These are phyloP conservation scores for Colletotrichum eleusines DNA, from an alignment of 2,329 filamentous ascomycete genomes.

Conservation along the genomic window DNA sequence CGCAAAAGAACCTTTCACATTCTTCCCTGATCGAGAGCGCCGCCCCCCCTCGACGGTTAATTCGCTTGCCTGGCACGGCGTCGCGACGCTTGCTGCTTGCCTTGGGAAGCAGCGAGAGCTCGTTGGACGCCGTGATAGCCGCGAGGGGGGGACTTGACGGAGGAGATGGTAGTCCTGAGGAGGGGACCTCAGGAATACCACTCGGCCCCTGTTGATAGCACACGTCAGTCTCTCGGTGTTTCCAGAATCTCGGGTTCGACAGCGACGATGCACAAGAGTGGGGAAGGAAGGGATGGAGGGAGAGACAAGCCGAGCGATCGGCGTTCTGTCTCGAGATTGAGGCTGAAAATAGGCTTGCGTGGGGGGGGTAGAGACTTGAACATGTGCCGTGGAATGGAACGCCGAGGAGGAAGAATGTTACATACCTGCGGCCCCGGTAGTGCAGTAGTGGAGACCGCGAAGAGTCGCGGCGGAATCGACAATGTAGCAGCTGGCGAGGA, in stretches of 20 bases:
- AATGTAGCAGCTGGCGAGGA: slow-evolving; percentile 92
- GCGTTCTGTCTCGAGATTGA: slow-evolving; percentile 42
- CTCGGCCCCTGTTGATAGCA: slow-evolving; percentile 73
- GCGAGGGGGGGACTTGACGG: slow-evolving; percentile 91
- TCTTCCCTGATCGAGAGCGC: slow-evolving; percentile 97
- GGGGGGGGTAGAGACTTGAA: slow-evolving; percentile 1
- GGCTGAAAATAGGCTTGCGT: slow-evolving; percentile 17
- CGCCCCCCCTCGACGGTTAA: slow-evolving; percentile 85
- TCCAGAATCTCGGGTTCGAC: slow-evolving; percentile 8
- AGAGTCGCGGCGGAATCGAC: slow-evolving; percentile 80
- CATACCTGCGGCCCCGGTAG: slow-evolving; percentile 86
- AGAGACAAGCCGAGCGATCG: slow-evolving; percentile 26
- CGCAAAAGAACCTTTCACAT: slow-evolving; percentile 99
- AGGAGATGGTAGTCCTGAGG: slow-evolving; percentile 86
- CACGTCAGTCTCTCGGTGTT: slow-evolving; percentile 38
- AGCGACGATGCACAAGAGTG: slow-evolving; percentile 14
- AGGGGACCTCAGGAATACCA: slow-evolving; percentile 95
- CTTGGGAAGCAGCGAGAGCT: slow-evolving; percentile 74
- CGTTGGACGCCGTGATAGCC: slow-evolving; percentile 76
- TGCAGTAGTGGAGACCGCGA: slow-evolving; percentile 93
- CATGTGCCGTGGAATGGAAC: slow-evolving; percentile 1
- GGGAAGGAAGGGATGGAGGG: not conserved
- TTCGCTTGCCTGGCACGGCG: slow-evolving; percentile 53
- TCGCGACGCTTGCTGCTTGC: slow-evolving; percentile 56
- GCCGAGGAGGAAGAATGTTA: slow-evolving; percentile 35